Evolutionary conservation across 2,329 filamentous ascomycete genomes (phyloP), one percentile per base, ranked within the genome.

Genomic region (Microcera coccophila): DNA sequence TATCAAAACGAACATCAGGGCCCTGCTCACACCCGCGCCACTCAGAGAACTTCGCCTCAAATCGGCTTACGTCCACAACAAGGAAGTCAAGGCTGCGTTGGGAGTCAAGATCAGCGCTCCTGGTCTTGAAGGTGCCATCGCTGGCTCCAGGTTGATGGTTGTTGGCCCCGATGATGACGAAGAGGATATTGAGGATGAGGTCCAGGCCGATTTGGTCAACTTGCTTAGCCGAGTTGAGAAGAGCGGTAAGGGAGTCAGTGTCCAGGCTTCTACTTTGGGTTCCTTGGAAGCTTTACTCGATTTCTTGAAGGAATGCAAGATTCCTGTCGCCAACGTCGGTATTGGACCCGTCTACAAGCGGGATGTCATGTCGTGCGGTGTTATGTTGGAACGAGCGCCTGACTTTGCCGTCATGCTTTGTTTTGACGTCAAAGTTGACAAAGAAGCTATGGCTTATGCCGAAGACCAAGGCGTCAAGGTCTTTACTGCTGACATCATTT

Each of bases 341-440:
- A 97, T 98, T 60, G 93, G 93, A 36, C 93, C 93, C 3, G 91
- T 98, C 29, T 97, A 87, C 80, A 96, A 96, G 76, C 88, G 93
- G 60, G 93, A 98, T 68, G 87, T 98, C 41, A 93, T 97, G 79
- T 90, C 84, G 82, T 78, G 88, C 73, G 90, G 89, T 61, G 86
- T 88, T 55, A 98, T 98, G 93, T 67, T 97, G 60, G 93, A 98
- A 70, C 97, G 96, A 73, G 79, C 84, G 14, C 89, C 89, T 54
- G 90, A 98, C 63, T 94, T 84, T 57, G 93, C 93, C n/a, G 88
- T 97, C 64, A 98, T 98, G 93, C 82, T 98, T 38, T 97, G 93
- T 67, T 98, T 98, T 77, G 94, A 98, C 66, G 93, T 98, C 70
- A 97, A 96, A 74, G 88, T 98, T 14, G 93, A 98, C 71, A 97